A percentile compares a stretch with the other conserved stretches of the same genome.
These are phyloP conservation scores for Lodderomyces jiufengensis DNA, from an alignment of 1,139 yeast species.

Conservation along the genomic window DNA sequence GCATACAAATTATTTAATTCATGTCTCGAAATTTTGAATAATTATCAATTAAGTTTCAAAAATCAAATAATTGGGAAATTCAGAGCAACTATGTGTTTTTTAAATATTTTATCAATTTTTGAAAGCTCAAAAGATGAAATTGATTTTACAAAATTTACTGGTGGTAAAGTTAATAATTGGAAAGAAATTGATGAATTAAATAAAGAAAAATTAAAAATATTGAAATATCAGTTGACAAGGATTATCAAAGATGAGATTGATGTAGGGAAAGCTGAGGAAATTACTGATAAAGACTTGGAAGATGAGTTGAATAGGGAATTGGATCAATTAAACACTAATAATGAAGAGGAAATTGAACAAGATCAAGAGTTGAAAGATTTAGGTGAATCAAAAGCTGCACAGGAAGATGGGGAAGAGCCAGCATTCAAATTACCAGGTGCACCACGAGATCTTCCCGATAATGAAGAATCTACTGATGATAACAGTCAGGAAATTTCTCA, in stretches of 20 bases:
- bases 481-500: background rate
- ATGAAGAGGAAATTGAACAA: constrained; percentile 4
- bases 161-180: constrained; percentile 25
- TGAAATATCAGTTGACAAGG: constrained; percentile 39
- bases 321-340: constrained; percentile 12
- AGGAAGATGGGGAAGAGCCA: constrained; percentile 4
- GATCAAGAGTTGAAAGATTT: constrained; percentile 3
- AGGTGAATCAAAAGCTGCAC: constrained; percentile 2
- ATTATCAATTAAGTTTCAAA: constrained; percentile 20
- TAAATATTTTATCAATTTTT: constrained; percentile 30
- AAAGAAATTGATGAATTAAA: constrained; percentile 26
- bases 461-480: background rate
- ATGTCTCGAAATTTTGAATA: constrained; percentile 28
- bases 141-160: constrained; percentile 29
- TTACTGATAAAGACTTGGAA: constrained; percentile 27
- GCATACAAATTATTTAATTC: constrained; percentile 58
- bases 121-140: constrained; percentile 20
- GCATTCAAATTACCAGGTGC: constrained; percentile 12
- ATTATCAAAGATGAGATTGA: constrained; percentile 38
- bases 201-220: constrained; percentile 34
- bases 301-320: constrained; percentile 28
- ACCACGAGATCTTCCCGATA: constrained; percentile 8
- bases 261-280: constrained; percentile 20
- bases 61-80: constrained; percentile 29
- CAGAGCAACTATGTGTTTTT: constrained; percentile 36